These are phyloP conservation scores for Forsythia viridissima DNA, from an alignment of 257 asterid species.

Conservation along the genomic window DNA sequence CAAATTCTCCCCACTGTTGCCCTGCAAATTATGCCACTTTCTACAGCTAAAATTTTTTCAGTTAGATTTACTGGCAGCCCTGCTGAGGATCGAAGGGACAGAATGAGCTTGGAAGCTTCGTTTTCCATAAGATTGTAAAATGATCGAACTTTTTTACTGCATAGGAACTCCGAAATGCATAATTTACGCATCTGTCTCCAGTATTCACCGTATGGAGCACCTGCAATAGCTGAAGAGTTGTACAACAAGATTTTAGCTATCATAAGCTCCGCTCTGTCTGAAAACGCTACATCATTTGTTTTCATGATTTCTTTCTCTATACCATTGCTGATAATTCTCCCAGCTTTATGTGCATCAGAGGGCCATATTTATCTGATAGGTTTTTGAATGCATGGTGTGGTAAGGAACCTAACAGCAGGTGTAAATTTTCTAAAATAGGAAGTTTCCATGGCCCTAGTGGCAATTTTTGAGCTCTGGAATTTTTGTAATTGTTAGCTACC, in stretches of 20 bases:
- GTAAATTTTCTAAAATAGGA: slow-evolving; percentile 38
- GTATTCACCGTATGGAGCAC: slow-evolving; percentile 34
- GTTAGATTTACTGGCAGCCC: slow-evolving; percentile 16
- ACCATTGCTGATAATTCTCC: slow-evolving; percentile 25
- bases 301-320: slow-evolving; percentile 24
- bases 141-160: slow-evolving; percentile 16
- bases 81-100: background rate
- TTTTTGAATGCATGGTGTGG: slow-evolving; percentile 35
- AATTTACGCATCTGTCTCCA: slow-evolving; percentile 38
- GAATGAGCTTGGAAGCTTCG: slow-evolving; percentile 14
- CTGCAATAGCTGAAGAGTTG: slow-evolving; percentile 29
- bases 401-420: slow-evolving; percentile 25
- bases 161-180: slow-evolving; percentile 25
- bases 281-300: slow-evolving; percentile 26
- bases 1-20: slow-evolving; percentile 23
- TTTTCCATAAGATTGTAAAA: slow-evolving; percentile 22
- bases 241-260: slow-evolving; percentile 29
- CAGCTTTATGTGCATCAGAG: slow-evolving; percentile 34
- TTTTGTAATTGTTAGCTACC: background rate
- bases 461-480: slow-evolving; percentile 4
- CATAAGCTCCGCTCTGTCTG: slow-evolving; percentile 25
- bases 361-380: slow-evolving; percentile 33
- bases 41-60: background rate
- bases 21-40: slow-evolving; percentile 18
- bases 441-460: slow-evolving; percentile 53